These are phyloP conservation scores for Eucalyptus polyanthemos DNA, from an alignment of 345 rosid genomes.

Conservation along the genomic window DNA sequence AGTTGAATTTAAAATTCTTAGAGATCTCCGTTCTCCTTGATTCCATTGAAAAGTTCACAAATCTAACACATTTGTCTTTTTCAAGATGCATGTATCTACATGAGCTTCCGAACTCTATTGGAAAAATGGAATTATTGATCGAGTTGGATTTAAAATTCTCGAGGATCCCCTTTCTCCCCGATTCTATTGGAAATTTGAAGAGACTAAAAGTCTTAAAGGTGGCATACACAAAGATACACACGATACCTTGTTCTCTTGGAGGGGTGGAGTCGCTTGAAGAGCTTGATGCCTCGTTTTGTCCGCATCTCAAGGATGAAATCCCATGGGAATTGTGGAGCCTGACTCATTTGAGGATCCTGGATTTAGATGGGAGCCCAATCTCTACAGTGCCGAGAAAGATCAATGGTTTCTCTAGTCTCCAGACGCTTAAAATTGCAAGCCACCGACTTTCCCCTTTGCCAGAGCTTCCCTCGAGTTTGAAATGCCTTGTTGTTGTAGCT, in stretches of 20 bases:
- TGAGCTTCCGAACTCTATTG: not conserved
- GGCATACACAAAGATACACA: not conserved
- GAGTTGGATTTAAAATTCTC: not conserved
- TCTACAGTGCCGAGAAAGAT: not conserved
- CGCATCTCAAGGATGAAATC: not conserved
- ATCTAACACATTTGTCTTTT: not conserved
- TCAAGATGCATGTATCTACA: no score
- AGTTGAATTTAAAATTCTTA: fast-evolving
- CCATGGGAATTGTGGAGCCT: not conserved
- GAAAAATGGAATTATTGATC: no score
- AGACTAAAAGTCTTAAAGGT: not conserved
- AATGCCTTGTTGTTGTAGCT: not conserved
- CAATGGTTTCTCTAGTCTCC: not conserved
- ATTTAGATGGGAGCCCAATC: not conserved
- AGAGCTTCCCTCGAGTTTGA: not conserved
- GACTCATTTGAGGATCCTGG: not conserved
- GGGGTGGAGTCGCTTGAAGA: not conserved
- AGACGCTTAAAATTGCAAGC: not conserved
- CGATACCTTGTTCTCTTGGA: not conserved
- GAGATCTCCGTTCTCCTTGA: no score
- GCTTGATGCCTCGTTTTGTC: not conserved
- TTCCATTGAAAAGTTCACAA: no score
- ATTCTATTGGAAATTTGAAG: not conserved
- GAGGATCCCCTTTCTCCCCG: fast-evolving
- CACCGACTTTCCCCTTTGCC: not conserved